phyloP scores from a whole-genome alignment of 2,329 filamentous ascomycete genomes.

The Colletotrichum neosansevieriae region DNA sequence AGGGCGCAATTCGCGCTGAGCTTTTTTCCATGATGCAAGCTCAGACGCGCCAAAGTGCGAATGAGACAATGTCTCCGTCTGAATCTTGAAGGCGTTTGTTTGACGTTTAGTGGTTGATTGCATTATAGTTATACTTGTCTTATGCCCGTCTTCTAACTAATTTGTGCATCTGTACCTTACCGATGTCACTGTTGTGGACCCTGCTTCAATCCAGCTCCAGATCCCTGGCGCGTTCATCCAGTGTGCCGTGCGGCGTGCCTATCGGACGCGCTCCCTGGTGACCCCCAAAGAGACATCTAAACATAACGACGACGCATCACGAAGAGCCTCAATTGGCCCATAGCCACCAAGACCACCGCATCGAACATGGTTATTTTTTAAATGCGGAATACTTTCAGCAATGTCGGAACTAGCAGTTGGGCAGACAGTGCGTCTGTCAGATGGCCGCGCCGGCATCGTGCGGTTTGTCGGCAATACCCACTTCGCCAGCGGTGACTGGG shows the following conservation, averaged over 20 bases:
- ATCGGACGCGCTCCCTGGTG: constrained; percentile 30
- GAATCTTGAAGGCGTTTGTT: constrained; percentile 16
- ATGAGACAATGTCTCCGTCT: constrained; percentile 25
- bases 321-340: constrained; percentile 25
- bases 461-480: constrained; percentile 84
- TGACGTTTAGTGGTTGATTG: constrained; percentile 1
- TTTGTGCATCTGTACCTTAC: too few species aligned
- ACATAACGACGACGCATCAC: constrained; percentile 33
- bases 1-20: constrained; percentile 1
- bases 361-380: constrained; percentile 34
- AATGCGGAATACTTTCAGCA: constrained; percentile 44
- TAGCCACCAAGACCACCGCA: constrained; percentile 17
- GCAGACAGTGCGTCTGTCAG: constrained; percentile 82
- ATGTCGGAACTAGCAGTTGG: constrained; percentile 73
- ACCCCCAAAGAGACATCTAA: constrained; percentile 34
- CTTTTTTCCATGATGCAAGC: background rate
- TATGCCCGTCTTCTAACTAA: background rate
- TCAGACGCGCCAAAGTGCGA: constrained; percentile 3
- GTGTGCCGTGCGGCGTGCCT: too few species aligned
- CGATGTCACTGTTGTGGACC: constrained; percentile 8
- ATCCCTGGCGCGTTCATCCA: constrained; percentile 25
- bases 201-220: constrained; percentile 20
- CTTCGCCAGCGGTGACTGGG: constrained; percentile 87
- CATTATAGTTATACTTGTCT: background rate
- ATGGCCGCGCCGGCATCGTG: constrained; percentile 81